phyloP scores from a whole-genome alignment of 2,329 filamentous ascomycete species.

The Cadophora sp. region DNA sequence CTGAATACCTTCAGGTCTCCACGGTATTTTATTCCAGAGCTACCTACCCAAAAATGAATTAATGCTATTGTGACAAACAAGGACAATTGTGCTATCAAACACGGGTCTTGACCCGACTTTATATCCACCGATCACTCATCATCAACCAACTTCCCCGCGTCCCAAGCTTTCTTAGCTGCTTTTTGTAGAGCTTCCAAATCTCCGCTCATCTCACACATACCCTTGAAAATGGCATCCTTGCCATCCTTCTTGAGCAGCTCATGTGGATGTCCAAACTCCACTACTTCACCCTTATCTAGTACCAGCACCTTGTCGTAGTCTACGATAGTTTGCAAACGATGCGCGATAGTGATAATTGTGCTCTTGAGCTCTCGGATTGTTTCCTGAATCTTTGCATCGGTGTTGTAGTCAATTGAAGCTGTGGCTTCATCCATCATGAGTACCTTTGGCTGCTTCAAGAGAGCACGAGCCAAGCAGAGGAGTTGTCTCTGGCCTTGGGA shows the following conservation, averaged over 20 bases:
- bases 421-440: constrained; percentile 99
- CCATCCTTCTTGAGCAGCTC: constrained; percentile 76
- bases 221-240: constrained; percentile 55
- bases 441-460: constrained; percentile 90
- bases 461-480: constrained; percentile 87
- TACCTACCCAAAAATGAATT: constrained; percentile 2
- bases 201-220: constrained; percentile 74
- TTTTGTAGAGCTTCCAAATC: constrained; percentile 63
- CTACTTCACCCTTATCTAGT: constrained; percentile 84
- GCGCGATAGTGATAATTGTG: constrained; percentile 96
- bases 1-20: constrained; percentile 3
- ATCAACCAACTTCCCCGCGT: constrained; percentile 49
- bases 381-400: constrained; percentile 94
- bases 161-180: constrained; percentile 57
- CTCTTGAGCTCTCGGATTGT: constrained; percentile 92
- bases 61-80: not conserved
- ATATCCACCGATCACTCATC: constrained; percentile 38
- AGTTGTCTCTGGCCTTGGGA: constrained; percentile 97
- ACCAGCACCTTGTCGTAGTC: constrained; percentile 98
- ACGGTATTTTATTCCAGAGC: not conserved
- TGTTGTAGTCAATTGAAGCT: constrained; percentile 95
- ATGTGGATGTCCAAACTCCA: constrained; percentile 92
- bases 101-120: constrained; percentile 9
- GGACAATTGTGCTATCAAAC: not conserved
- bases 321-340: constrained; percentile 93